Conservation (phyloP, 1,284 basidiomycete genomes). For the Ceratobasidium theobromae region DNA sequence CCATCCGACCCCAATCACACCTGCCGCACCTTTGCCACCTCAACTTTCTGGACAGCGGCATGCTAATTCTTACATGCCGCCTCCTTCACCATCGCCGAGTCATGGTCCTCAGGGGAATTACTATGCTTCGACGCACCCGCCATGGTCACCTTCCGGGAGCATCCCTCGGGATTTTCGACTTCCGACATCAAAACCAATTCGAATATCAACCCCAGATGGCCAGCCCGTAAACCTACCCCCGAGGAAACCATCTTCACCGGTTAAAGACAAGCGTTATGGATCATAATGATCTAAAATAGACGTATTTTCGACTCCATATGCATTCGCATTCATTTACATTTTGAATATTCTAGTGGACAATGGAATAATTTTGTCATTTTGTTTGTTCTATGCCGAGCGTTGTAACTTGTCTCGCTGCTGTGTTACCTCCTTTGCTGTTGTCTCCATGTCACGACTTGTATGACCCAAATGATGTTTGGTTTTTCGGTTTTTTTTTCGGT, state of each 20-base stretch:
- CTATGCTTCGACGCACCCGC: background rate
- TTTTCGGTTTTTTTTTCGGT: too few relatives aligned
- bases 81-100: background rate
- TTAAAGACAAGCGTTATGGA: too few relatives aligned
- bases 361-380: too few relatives aligned
- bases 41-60: background rate
- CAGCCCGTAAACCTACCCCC: background rate
- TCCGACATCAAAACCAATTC: background rate
- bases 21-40: background rate
- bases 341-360: too few relatives aligned
- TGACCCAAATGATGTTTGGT: too few relatives aligned
- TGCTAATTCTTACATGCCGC: background rate
- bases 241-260: background rate
- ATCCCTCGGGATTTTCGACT: constrained; percentile 15
- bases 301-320: too few relatives aligned
- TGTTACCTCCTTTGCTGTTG: too few relatives aligned
- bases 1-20: background rate
- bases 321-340: too few relatives aligned
- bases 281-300: too few relatives aligned
- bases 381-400: too few relatives aligned
- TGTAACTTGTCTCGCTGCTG: too few relatives aligned
- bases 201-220: constrained; percentile 20
- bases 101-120: background rate
- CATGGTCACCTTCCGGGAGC: background rate
- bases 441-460: too few relatives aligned